phyloP scores from a whole-genome alignment of 345 rosid species.

The Dipteronia dyeriana region DNA sequence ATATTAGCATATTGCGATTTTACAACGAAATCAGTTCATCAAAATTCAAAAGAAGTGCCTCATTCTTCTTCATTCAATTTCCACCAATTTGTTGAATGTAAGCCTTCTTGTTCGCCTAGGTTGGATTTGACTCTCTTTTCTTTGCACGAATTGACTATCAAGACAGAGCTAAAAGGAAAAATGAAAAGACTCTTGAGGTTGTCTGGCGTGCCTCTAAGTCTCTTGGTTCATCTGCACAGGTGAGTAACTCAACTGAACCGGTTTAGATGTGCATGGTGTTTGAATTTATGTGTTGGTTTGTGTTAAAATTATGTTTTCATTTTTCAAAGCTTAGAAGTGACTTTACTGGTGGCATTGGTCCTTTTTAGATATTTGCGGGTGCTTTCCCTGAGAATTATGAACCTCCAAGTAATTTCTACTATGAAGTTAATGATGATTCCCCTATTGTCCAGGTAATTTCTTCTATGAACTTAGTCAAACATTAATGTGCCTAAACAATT shows the following conservation, averaged over 20 bases:
- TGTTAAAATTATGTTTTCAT: neutral
- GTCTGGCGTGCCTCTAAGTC: conserved; percentile 57
- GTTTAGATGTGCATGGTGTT: neutral
- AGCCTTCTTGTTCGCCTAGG: conserved; percentile 34
- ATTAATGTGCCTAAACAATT: neutral
- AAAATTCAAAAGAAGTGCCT: neutral
- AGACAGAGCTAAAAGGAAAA: conserved; percentile 52
- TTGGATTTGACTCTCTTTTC: conserved; percentile 59
- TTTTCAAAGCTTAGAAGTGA: neutral
- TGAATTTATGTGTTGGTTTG: neutral
- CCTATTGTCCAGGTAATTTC: conserved; percentile 49
- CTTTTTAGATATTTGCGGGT: conserved; percentile 48
- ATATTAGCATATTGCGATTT: neutral
- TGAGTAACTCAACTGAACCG: conserved; percentile 5
- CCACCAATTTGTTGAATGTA: conserved; percentile 4
- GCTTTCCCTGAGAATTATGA: conserved; percentile 57
- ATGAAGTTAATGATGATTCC: conserved; percentile 45
- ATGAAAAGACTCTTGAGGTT: conserved; percentile 50
- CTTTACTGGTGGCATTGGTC: conserved; percentile 3
- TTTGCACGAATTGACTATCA: conserved; percentile 57
- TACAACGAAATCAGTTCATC: neutral
- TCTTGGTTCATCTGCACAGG: conserved; percentile 58
- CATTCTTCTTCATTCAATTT: neutral
- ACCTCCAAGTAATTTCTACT: conserved; percentile 52
- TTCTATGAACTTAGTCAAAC: neutral